Evolutionary conservation across 768 basidiomycete species (phyloP).

Genomic region (Russula ochroleuca): DNA sequence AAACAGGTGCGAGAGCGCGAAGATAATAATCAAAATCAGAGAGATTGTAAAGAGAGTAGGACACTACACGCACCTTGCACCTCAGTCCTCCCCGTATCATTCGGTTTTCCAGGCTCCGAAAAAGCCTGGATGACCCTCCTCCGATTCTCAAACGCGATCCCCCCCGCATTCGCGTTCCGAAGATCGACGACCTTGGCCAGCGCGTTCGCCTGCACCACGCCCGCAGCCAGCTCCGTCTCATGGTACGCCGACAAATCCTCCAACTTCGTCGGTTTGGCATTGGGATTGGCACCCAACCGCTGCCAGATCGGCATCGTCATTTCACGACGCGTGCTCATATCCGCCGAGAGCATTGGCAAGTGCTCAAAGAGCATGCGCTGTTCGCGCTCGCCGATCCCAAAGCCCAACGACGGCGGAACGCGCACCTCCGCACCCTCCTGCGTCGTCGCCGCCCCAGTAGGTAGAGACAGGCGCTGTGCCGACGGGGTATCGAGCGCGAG

Average conservation of each 20-base stretch:
- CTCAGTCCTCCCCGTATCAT: constrained; percentile 78
- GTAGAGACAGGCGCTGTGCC: neutral
- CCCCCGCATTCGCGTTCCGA: constrained; percentile 79
- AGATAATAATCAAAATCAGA: too few relatives aligned
- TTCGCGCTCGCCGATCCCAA: constrained; percentile 58
- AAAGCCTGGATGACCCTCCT: constrained; percentile 74
- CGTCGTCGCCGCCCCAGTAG: neutral
- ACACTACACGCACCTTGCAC: constrained; percentile 70
- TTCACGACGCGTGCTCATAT: constrained; percentile 12
- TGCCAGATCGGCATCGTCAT: neutral
- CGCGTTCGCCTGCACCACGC: constrained; percentile 46
- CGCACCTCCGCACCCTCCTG: constrained; percentile 34
- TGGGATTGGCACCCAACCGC: neutral
- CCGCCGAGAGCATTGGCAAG: constrained; percentile 53
- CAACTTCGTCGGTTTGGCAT: neutral
- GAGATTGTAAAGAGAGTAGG: constrained; percentile 24
- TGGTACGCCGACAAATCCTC: constrained; percentile 13
- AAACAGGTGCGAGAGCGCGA: neutral
- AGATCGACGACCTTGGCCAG: constrained; percentile 76
- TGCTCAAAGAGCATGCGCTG: constrained; percentile 61
- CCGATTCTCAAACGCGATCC: constrained; percentile 86
- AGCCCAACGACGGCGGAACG: constrained; percentile 54
- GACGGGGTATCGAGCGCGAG: constrained; percentile 11
- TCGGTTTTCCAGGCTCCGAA: constrained; percentile 60
- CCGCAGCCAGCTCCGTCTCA: constrained; percentile 34